Evolutionary conservation across 1,284 basidiomycete genomes (phyloP), one percentile per base, ranked within the genome.

Genomic region (Ceratobasidium theobromae): DNA sequence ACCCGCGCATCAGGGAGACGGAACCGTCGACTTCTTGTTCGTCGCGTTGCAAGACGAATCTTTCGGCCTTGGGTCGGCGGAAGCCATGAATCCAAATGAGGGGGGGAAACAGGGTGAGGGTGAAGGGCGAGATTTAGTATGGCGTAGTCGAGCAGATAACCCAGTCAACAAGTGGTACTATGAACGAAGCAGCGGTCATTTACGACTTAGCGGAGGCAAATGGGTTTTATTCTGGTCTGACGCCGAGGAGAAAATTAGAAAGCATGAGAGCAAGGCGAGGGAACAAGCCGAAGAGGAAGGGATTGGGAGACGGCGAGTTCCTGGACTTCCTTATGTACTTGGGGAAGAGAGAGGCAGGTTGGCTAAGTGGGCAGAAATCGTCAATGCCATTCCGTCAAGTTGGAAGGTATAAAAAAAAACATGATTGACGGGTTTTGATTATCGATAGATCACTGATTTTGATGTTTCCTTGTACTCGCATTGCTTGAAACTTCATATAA

Each of bases 121-220:
- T 30, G 84, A 88, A 73, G 95, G 95, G n/a, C 82, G 87, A 45
- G 96, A 99, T 76, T 83, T 99, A 66, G 93, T 99, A 30, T 99
- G 96, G 96, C 86, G 97, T 68, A 91, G 87, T 73, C 84, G 97
- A 65, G 83, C 87, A 9, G 84, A 96, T 77, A 99, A 99, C 76
- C 95, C 95, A 0, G 88, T 99, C 65, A 99, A 99, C 78, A 96
- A 95, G 77, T 99, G 97, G 97, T 99, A 99, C 78, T 98, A 94
- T 72, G 97, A 99, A 76, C 86, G 97, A 35, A 91, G 88, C 74
- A 92, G 90, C 49, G 97, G 97, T 8, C 96, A 98, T 76, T 72
- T 95, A 38, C 83, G 91, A 62, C 83, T 93, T 78, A 70, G 71
- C 35, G 62, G 67, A 65, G 89, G 86, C 23, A 79, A 83, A 43